Percentiles rank a stretch among this genome's conserved stretches.
phyloP scores from a whole-genome alignment of 2,329 filamentous ascomycete genomes.

The Hymenoscyphus linearis region DNA sequence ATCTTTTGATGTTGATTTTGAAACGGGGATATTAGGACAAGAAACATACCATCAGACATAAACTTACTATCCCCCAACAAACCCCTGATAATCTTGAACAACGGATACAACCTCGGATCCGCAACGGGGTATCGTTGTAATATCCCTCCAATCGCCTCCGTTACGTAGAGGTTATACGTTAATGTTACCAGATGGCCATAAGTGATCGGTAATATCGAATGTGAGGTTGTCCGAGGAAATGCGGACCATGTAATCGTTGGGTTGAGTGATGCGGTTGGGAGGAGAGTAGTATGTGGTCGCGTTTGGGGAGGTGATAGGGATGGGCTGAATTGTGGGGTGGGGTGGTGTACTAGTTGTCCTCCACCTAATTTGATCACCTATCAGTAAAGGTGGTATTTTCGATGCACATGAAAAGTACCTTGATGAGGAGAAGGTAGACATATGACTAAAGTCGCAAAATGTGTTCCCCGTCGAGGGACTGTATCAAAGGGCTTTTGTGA shows the following conservation, averaged over 20 bases:
- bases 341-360: constrained; percentile 12
- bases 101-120: constrained; percentile 32
- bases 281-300: constrained; percentile 6
- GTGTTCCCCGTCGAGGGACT: constrained; percentile 40
- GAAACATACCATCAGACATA: constrained; percentile 32
- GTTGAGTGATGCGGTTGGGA: constrained; percentile 10
- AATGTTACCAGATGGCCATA: constrained; percentile 50
- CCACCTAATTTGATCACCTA: constrained; percentile 17
- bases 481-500: constrained; percentile 51
- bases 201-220: constrained; percentile 45
- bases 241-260: constrained; percentile 41
- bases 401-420: constrained; percentile 5
- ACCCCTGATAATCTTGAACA: constrained; percentile 33
- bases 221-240: constrained; percentile 49
- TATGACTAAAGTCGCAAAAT: constrained; percentile 51
- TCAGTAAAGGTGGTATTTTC: background rate
- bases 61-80: constrained; percentile 34
- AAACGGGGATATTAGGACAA: background rate
- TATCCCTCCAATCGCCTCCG: constrained; percentile 30
- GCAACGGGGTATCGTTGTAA: constrained; percentile 21
- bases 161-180: constrained; percentile 53
- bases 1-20: background rate
- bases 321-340: constrained; percentile 7
- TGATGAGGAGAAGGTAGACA: constrained; percentile 36
- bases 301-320: constrained; percentile 6